Evolutionary conservation across 139 green algal genomes (phyloP).

Genomic region (Closterium sp.): DNA sequence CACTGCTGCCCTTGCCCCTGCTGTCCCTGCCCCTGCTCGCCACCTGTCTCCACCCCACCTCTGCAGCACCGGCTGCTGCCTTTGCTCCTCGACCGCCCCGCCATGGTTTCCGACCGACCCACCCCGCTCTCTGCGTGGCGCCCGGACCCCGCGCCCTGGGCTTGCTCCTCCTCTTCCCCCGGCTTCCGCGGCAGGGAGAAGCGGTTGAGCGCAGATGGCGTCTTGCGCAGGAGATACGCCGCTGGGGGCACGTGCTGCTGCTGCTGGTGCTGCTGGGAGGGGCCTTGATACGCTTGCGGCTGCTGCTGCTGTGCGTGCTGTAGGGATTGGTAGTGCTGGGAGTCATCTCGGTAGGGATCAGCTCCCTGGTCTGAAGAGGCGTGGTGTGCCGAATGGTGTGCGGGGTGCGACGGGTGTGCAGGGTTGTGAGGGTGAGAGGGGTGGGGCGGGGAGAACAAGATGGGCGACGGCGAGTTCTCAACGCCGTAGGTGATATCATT

Average conservation of each 20-base stretch:
- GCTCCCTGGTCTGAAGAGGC: background rate
- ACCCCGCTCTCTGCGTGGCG: background rate
- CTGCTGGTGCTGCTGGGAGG: background rate
- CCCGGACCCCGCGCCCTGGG: background rate
- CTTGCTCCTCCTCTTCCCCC: background rate
- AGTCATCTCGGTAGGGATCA: no score
- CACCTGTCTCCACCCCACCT: background rate
- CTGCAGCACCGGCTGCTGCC: no score
- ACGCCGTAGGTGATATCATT: no score
- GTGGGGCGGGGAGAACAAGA: background rate
- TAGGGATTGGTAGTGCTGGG: background rate
- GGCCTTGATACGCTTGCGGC: background rate
- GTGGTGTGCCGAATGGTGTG: background rate
- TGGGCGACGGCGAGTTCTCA: no score
- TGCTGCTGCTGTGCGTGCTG: background rate
- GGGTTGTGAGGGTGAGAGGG: background rate
- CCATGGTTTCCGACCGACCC: no score
- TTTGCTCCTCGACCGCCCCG: background rate
- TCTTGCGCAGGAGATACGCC: background rate
- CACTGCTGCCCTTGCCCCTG: no score
- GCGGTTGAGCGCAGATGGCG: background rate
- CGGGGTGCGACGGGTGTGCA: no score
- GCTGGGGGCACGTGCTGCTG: background rate
- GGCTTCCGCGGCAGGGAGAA: background rate
- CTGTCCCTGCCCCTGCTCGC: no score